phyloP scores from a whole-genome alignment of 257 asterid species.

The Orobanche coerulescens region DNA sequence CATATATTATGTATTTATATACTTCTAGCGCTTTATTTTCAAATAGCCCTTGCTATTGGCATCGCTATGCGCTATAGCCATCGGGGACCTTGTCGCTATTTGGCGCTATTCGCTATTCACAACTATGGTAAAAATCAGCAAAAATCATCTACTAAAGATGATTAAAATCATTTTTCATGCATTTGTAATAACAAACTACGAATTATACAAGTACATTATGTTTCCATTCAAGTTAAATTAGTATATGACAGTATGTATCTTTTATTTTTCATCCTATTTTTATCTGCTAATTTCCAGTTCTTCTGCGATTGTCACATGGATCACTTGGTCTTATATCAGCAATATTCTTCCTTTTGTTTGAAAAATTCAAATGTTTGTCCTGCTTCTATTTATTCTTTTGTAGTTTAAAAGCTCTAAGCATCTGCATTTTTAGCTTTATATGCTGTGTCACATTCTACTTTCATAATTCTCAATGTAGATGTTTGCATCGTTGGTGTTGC shows the following conservation, averaged over 20 bases:
- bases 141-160: background rate
- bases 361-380: background rate
- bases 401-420: conserved; percentile 7
- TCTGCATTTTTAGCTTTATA: conserved; percentile 2
- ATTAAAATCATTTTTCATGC: background rate
- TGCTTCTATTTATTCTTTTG: background rate
- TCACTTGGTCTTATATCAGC: background rate
- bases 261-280: conserved; percentile 1
- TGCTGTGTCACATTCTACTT: background rate
- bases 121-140: no score
- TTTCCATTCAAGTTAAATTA: background rate
- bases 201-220: background rate
- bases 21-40: no score
- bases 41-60: no score
- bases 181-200: background rate
- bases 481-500: conserved; percentile 97
- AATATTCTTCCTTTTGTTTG: background rate
- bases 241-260: background rate
- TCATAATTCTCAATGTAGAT: conserved; percentile 37
- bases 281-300: background rate
- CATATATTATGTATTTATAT: no score
- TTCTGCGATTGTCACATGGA: background rate
- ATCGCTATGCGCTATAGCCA: no score
- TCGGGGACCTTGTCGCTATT: no score
- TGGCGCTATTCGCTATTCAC: no score